Percentiles rank a stretch among this genome's conserved stretches.
Conservation (phyloP, 257 asterid genomes). For the Parsonsia alboflavescens region DNA sequence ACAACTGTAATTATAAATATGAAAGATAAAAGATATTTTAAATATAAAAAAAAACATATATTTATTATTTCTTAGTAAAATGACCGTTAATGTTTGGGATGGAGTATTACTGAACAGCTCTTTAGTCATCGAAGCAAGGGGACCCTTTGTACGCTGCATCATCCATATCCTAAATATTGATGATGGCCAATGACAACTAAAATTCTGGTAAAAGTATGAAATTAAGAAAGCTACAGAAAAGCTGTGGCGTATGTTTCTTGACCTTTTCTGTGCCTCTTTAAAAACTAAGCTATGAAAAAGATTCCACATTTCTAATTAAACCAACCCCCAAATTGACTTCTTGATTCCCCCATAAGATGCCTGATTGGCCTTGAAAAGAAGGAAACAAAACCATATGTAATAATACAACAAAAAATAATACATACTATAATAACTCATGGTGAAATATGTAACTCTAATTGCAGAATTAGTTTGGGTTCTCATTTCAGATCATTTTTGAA, state of each 20-base stretch:
- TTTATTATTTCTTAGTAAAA: too few relatives aligned
- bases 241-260: neutral
- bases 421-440: too few relatives aligned
- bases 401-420: neutral
- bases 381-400: neutral
- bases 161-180: slow-evolving; percentile 21
- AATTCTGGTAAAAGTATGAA: neutral
- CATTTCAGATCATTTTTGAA: too few relatives aligned
- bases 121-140: neutral
- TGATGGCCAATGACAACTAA: slow-evolving; percentile 20
- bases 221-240: slow-evolving; percentile 8
- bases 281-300: neutral
- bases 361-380: neutral
- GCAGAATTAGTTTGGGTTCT: too few relatives aligned
- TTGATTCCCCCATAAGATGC: neutral
- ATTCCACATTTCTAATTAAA: slow-evolving; percentile 1
- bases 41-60: too few relatives aligned
- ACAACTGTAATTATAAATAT: too few relatives aligned
- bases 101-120: neutral
- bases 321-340: neutral
- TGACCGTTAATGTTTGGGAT: too few relatives aligned
- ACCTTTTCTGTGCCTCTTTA: neutral
- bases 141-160: neutral
- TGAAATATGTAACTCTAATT: too few relatives aligned
- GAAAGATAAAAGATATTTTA: too few relatives aligned